Conservation (phyloP, 192 early-diverging fungal genomes). For the Helicostylum pulchrum region DNA sequence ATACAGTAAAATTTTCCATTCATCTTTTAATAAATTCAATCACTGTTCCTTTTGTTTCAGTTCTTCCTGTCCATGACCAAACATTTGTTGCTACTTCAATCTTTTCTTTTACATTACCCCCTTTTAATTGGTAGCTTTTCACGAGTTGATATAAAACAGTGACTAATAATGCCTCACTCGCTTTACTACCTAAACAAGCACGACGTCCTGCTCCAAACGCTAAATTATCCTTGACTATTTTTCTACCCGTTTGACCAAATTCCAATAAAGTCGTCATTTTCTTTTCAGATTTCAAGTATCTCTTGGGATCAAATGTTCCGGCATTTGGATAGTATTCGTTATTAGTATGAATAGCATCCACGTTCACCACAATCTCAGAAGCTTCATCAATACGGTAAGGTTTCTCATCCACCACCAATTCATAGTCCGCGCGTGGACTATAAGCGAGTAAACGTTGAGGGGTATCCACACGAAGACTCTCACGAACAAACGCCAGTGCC, state of each 20-base stretch:
- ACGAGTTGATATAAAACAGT: slow-evolving; percentile 6
- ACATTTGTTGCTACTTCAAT: slow-evolving; percentile 2
- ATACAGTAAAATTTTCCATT: background rate
- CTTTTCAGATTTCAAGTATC: slow-evolving; percentile 28
- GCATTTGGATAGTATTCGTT: slow-evolving; percentile 38
- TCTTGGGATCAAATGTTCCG: slow-evolving; percentile 40
- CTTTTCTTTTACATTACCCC: slow-evolving; percentile 14
- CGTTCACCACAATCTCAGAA: slow-evolving; percentile 31
- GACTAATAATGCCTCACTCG: slow-evolving; percentile 18
- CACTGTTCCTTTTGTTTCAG: slow-evolving; percentile 17
- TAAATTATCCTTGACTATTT: slow-evolving; percentile 21
- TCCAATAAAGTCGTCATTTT: slow-evolving; percentile 8
- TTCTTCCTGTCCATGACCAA: slow-evolving; percentile 27
- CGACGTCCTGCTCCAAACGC: slow-evolving; percentile 40
- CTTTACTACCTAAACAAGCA: slow-evolving; percentile 23
- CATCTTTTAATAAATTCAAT: slow-evolving; percentile 10
- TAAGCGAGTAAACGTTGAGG: slow-evolving; percentile 29
- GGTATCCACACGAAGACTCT: slow-evolving; percentile 26
- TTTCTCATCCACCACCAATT: slow-evolving; percentile 28
- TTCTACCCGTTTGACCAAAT: background rate
- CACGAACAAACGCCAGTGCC: slow-evolving; percentile 27
- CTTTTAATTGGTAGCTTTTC: slow-evolving; percentile 15
- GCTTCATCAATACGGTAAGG: slow-evolving; percentile 34
- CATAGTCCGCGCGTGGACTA: slow-evolving; percentile 34
- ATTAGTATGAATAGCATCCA: slow-evolving; percentile 45